A percentile compares a stretch with the other conserved stretches of the same genome.
phyloP scores from a whole-genome alignment of 345 rosid species.

The Linum usitatissimum region DNA sequence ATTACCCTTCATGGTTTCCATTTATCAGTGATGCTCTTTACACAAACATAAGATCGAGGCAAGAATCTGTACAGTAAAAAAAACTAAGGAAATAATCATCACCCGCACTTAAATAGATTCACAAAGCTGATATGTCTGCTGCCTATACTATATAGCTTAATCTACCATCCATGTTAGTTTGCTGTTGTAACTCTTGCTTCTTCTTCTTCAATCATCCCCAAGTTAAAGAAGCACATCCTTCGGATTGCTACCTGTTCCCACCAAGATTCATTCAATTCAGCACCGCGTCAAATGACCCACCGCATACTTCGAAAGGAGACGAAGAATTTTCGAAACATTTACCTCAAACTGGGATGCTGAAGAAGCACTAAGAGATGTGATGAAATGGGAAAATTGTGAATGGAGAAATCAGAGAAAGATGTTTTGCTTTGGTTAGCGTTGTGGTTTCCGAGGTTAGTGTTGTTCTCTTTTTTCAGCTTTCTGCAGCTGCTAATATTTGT shows the following conservation, averaged over 20 bases:
- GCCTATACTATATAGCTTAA: neutral
- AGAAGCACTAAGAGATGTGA: neutral
- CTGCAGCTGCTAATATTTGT: slow-evolving; percentile 3
- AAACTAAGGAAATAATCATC: neutral
- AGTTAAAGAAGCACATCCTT: neutral
- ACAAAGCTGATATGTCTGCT: too few relatives aligned
- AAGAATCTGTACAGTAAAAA: neutral
- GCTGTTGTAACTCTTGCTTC: neutral
- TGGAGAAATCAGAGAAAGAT: too few relatives aligned
- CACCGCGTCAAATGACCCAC: neutral
- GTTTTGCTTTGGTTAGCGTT: neutral
- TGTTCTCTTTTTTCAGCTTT: neutral
- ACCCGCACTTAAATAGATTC: neutral
- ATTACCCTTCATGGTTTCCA: neutral
- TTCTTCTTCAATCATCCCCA: neutral
- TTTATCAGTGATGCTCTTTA: too few relatives aligned
- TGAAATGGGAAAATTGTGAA: neutral
- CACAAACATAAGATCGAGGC: neutral
- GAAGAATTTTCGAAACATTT: neutral
- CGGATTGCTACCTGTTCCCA: neutral
- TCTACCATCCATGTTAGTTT: neutral
- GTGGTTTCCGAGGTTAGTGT: neutral
- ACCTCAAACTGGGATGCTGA: neutral
- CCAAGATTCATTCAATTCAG: neutral
- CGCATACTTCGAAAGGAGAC: neutral